Evolutionary conservation across 2,329 filamentous ascomycete species (phyloP).

Genomic region (Aspergillus clavatus): DNA sequence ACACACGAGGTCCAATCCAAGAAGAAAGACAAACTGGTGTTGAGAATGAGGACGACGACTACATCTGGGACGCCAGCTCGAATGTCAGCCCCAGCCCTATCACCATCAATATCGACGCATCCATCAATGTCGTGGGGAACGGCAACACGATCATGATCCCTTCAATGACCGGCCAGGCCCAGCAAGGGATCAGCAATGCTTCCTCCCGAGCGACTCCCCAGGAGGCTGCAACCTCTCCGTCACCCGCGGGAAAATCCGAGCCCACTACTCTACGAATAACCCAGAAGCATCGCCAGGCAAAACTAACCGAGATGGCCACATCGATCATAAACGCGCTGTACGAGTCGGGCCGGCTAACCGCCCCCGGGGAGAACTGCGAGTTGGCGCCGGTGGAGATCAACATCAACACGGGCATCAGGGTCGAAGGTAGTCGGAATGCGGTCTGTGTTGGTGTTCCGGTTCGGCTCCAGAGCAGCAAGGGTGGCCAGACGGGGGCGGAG

Average conservation of each 20-base stretch:
- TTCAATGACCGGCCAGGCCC: slow-evolving; percentile 5
- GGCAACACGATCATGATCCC: slow-evolving; percentile 30
- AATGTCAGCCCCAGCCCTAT: slow-evolving; percentile 14
- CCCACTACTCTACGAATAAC: no score
- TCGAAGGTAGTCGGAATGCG: slow-evolving; percentile 26
- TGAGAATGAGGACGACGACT: slow-evolving; percentile 16
- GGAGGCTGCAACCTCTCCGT: slow-evolving; percentile 3
- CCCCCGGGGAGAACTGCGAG: slow-evolving; percentile 7
- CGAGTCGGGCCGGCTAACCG: slow-evolving; percentile 12
- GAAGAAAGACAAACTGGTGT: slow-evolving; percentile 8
- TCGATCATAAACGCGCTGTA: slow-evolving; percentile 22
- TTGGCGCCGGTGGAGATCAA: slow-evolving; percentile 20
- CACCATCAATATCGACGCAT: slow-evolving; percentile 33
- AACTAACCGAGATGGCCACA: slow-evolving; percentile 22
- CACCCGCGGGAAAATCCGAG: slow-evolving; percentile 1
- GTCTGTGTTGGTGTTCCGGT: slow-evolving; percentile 18
- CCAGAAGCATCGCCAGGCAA: slow-evolving; percentile 20
- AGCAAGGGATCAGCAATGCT: not conserved
- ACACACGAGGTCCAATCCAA: not conserved
- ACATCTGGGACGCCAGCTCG: not conserved
- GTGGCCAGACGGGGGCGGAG: not conserved
- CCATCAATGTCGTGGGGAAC: slow-evolving; percentile 31
- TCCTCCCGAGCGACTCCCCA: slow-evolving; percentile 3
- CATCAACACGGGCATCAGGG: slow-evolving; percentile 26
- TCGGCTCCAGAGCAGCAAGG: not conserved